Evolutionary conservation across 805 yeast genomes (phyloP), one percentile per base, ranked within the genome.

Genomic region (Saturnispora ahearnii): DNA sequence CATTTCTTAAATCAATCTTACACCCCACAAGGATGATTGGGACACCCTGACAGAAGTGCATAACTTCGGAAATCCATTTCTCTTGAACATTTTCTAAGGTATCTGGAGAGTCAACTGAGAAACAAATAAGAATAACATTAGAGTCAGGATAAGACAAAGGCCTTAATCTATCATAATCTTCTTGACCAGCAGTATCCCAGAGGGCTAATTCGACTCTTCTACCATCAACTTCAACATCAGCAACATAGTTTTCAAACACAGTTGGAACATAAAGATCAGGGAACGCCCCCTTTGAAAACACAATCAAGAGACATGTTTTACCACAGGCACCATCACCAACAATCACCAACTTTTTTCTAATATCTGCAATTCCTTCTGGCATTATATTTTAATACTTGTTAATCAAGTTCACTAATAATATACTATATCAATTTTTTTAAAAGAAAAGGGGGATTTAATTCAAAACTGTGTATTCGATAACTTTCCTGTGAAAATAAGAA

Each of bases 171-270:
- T 88, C 96, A 66, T 89, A 89, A 73, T 90, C 97, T 75, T 89
- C 97, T 78, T 89, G 97, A 57, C 97, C 97, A 50, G 97, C 96
- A 59, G 96, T 89, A 88, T 89, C 96, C 96, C 96, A 89, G 58
- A 89, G 74, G 7, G 96, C 96, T 69, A 89, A 74, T 67, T 90
- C 96, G 52, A 91, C 97, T 66, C 86, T 79, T 70, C 91, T 85
- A 46, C 95, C 95, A 61, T 85, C 91, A 51, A 84, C 84, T 64
- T 81, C 96, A 51, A 91, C 97, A 67, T 89, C 96, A 44, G 97
- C 95, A 61, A 91, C 97, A 69, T 91, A 93, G 75, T 90, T 93
- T 69, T 91, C 98, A 63, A 91, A 91, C 54, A 91, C 98, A 24
- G 96, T 88, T 64, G 96, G 96, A 45, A 89, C 96, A 65, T 88